phyloP scores from a whole-genome alignment of 2,329 filamentous ascomycete species.

The Bipolaris cookei region DNA sequence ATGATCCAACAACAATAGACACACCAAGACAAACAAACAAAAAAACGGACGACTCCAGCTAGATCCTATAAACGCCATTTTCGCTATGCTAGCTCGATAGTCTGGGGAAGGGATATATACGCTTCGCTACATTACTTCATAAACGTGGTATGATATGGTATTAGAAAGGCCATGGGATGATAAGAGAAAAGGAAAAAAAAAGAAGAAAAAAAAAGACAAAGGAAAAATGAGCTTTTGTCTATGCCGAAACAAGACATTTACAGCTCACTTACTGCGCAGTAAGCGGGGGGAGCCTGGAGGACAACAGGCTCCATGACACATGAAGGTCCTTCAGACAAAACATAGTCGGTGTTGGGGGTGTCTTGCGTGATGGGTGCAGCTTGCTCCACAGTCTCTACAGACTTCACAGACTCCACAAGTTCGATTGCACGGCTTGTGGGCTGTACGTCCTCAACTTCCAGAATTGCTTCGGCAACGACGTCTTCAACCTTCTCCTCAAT shows the following conservation, averaged over 20 bases:
- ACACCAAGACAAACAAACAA: background rate
- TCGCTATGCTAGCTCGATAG: background rate
- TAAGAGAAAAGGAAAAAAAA: background rate
- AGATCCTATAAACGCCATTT: background rate
- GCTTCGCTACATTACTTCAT: constrained; percentile 9
- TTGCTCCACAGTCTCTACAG: background rate
- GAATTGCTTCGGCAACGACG: background rate
- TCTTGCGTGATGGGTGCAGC: background rate
- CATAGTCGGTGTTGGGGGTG: background rate
- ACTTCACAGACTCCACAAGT: background rate
- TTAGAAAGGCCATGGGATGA: background rate
- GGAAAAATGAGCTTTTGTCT: background rate
- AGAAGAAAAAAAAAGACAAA: background rate
- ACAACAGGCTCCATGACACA: constrained; percentile 8
- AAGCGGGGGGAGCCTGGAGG: background rate
- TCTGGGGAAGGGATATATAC: background rate
- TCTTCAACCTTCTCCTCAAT: background rate
- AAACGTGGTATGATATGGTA: background rate
- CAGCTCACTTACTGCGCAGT: constrained; percentile 1
- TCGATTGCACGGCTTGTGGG: constrained; percentile 4
- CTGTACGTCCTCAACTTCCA: background rate
- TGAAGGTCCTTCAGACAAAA: background rate
- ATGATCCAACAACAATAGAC: background rate
- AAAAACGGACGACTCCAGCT: background rate
- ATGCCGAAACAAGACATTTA: background rate